Evolutionary conservation across 2,329 filamentous ascomycete species (phyloP), one percentile per base, ranked within the genome.

Genomic region (Cryphonectria nitschkei): DNA sequence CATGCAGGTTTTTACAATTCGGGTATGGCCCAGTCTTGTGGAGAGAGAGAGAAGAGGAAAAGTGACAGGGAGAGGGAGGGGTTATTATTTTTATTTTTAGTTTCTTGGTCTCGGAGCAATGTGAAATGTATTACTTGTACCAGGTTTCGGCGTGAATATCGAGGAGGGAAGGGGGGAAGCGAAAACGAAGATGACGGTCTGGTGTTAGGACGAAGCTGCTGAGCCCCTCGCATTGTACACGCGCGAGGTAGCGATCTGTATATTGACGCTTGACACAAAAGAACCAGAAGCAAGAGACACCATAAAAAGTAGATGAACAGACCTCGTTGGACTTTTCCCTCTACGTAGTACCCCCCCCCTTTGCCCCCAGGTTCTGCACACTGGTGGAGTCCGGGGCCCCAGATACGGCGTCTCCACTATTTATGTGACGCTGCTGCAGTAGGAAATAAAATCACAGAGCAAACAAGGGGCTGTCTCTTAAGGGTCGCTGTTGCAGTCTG

Each of bases 341-440:
- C 34, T 34, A 26, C 26, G 26, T 26, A 26, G 26, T 26, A 16
- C 11, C 3, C 56, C 56, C 16, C 3, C 32, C 11, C 22, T 7
- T 22, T 9, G 32, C 32, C 56, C 58, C 34, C 58, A 39, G 58
- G 58, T 39, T 39, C 58, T 39, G 58, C 32, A 39, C 7, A 16
- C 32, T 61, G 58, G 58, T 61, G 32, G 34, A 61, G 58, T 61
- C 58, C 58, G 58, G 58, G 58, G 58, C 58, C 58, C 58, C 58
- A 61, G 58, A 39, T 61, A 34, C 39, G 34, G 58, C 32, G 34
- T 39, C 58, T 26, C 54, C 54, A 58, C 54, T 58, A n/a, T 50
- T 9, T n/a, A n/a, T 7, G 26, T 34, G 54, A 58, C 54, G 14
- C 54, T 58, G 54, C 46, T 50, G 46, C 46, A 50, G 46, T 50